Evolutionary conservation across 345 rosid genomes (phyloP).

Genomic region (Eucalyptus cloeziana): DNA sequence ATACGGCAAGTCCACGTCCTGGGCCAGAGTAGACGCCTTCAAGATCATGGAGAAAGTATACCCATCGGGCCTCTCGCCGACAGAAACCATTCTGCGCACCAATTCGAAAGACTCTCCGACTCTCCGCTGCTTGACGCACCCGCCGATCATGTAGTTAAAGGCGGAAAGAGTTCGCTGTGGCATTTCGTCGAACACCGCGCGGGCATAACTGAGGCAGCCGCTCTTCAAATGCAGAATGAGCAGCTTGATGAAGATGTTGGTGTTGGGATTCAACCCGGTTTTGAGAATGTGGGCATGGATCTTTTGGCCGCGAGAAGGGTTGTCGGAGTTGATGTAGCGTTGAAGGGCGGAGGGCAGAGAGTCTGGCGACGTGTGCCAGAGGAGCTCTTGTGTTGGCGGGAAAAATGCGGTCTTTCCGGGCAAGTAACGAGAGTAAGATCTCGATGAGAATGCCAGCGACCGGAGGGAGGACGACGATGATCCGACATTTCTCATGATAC

Average conservation of each 20-base stretch:
- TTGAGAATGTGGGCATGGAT: conserved; percentile 58
- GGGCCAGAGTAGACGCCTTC: conserved; percentile 46
- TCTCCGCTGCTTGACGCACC: conserved; percentile 44
- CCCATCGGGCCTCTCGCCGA: conserved; percentile 60
- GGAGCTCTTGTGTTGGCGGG: neutral
- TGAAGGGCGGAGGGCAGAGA: conserved; percentile 48
- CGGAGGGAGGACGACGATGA: neutral
- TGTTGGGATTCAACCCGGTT: conserved; percentile 46
- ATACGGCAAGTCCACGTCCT: conserved; percentile 8
- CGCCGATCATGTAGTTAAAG: conserved; percentile 65
- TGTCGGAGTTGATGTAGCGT: conserved; percentile 48
- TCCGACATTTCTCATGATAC: neutral
- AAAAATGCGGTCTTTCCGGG: neutral
- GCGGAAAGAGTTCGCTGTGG: conserved; percentile 61
- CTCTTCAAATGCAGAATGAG: conserved; percentile 44
- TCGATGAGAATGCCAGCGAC: neutral
- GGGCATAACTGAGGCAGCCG: conserved; percentile 43
- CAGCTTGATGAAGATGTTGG: conserved; percentile 55
- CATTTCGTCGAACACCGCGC: conserved; percentile 68
- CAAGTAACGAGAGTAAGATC: neutral
- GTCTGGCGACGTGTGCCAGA: conserved; percentile 4
- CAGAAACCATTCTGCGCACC: conserved; percentile 27
- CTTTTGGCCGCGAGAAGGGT: conserved; percentile 46
- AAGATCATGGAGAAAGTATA: conserved; percentile 75
- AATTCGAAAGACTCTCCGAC: conserved; percentile 23